Percentiles rank a stretch among this genome's conserved stretches.
These are phyloP conservation scores for Cercospora janseana DNA, from an alignment of 2,329 filamentous ascomycete genomes.

Conservation along the genomic window DNA sequence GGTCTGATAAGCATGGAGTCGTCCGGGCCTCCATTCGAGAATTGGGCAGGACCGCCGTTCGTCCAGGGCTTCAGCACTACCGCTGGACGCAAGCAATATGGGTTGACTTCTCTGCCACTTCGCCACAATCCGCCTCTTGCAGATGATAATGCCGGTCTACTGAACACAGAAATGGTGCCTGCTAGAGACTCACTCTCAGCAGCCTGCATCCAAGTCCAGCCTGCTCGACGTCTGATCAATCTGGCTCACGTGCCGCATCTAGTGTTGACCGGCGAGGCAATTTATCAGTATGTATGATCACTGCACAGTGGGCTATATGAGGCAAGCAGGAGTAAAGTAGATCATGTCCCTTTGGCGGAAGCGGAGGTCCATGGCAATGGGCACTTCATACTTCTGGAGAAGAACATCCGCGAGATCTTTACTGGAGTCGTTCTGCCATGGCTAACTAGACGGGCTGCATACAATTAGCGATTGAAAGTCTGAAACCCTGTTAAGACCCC, in stretches of 20 bases:
- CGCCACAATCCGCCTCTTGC: slow-evolving; percentile 37
- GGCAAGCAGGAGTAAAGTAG: slow-evolving; percentile 52
- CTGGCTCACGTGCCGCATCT: slow-evolving; percentile 50
- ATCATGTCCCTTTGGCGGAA: slow-evolving; percentile 48
- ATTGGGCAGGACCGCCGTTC: slow-evolving; percentile 25
- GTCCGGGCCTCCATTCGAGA: slow-evolving; percentile 51
- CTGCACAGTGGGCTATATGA: slow-evolving; percentile 53
- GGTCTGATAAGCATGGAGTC: slow-evolving; percentile 55
- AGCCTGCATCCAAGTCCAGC: slow-evolving; percentile 42
- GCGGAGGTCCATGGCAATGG: slow-evolving; percentile 54
- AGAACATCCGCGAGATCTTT: slow-evolving; percentile 50
- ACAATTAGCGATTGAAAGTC: background rate
- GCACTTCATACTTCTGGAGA: slow-evolving; percentile 56
- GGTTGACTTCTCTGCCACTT: slow-evolving; percentile 38
- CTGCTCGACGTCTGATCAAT: slow-evolving; percentile 49
- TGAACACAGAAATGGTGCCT: slow-evolving; percentile 30
- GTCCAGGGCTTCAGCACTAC: slow-evolving; percentile 7
- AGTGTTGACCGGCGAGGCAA: slow-evolving; percentile 54
- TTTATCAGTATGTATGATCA: slow-evolving; percentile 58
- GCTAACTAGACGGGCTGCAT: slow-evolving; percentile 11
- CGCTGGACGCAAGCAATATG: slow-evolving; percentile 33
- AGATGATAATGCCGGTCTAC: slow-evolving; percentile 21
- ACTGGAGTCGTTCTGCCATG: slow-evolving; percentile 33
- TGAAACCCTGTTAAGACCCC: background rate
- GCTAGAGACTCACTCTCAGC: slow-evolving; percentile 31